Percentiles rank a stretch among this genome's conserved stretches.
Conservation (phyloP, 2,329 filamentous ascomycete genomes). For the Pseudogymnoascus sp. region DNA sequence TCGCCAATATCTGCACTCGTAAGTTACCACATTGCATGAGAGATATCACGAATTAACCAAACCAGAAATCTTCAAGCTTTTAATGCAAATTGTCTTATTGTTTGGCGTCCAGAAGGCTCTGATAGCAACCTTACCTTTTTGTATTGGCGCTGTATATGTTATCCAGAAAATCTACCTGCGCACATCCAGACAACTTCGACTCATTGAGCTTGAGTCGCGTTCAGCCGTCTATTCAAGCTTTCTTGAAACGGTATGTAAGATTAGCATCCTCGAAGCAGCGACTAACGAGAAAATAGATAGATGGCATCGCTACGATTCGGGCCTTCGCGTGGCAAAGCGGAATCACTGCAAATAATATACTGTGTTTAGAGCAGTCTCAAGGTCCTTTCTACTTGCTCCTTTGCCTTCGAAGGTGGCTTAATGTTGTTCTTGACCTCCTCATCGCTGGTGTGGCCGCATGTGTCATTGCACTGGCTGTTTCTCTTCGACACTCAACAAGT, state of each 20-base stretch:
- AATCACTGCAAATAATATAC: slow-evolving; percentile 39
- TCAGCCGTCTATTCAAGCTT: slow-evolving; percentile 40
- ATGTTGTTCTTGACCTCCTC: slow-evolving; percentile 35
- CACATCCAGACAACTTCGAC: slow-evolving; percentile 52
- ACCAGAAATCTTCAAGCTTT: slow-evolving; percentile 21
- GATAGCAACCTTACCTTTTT: slow-evolving; percentile 42
- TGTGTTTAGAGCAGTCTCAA: slow-evolving; percentile 46
- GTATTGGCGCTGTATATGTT: slow-evolving; percentile 40
- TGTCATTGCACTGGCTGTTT: slow-evolving; percentile 19
- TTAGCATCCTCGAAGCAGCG: background rate
- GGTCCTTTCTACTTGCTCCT: slow-evolving; percentile 49
- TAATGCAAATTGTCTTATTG: slow-evolving; percentile 44
- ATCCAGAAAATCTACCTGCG: slow-evolving; percentile 53
- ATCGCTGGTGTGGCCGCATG: slow-evolving; percentile 12
- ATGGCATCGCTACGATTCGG: slow-evolving; percentile 47
- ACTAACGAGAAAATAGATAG: slow-evolving; percentile 26
- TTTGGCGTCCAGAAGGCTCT: slow-evolving; percentile 40
- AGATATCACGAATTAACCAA: background rate
- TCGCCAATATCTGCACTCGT: slow-evolving; percentile 32
- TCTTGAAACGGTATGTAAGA: slow-evolving; percentile 32
- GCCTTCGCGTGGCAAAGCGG: slow-evolving; percentile 47
- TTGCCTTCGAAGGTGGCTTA: slow-evolving; percentile 51
- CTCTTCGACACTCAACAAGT: slow-evolving; percentile 13
- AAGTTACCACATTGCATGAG: slow-evolving; percentile 26
- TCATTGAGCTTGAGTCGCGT: slow-evolving; percentile 56